phyloP scores from a whole-genome alignment of 176 grass and related monocot genomes.

The Ananas comosus region DNA sequence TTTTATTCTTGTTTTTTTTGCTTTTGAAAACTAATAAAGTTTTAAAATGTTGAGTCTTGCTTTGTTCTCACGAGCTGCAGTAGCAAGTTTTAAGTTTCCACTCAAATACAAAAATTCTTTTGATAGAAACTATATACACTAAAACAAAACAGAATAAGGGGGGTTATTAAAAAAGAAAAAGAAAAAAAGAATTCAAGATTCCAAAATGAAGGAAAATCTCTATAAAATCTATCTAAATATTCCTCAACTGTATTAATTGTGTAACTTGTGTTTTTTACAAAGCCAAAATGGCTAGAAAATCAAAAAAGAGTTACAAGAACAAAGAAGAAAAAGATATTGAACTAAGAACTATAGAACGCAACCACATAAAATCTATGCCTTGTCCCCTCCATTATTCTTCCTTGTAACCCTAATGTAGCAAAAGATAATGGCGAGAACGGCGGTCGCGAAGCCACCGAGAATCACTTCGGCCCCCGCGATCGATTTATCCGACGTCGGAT shows the following conservation, averaged over 20 bases:
- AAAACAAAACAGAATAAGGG: neutral
- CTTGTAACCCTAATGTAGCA: constrained; percentile 68
- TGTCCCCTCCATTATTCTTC: constrained; percentile 22
- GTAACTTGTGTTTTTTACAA: constrained; percentile 1
- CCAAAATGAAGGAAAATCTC: too few species aligned
- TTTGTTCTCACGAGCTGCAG: too few species aligned
- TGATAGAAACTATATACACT: too few species aligned
- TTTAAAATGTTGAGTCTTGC: too few species aligned
- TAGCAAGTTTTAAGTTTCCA: too few species aligned
- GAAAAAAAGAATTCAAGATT: too few species aligned
- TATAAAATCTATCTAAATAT: neutral
- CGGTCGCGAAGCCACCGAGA: constrained; percentile 63
- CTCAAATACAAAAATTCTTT: too few species aligned
- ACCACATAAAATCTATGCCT: constrained; percentile 17
- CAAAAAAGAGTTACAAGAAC: neutral
- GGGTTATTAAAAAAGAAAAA: too few species aligned
- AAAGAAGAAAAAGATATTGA: neutral
- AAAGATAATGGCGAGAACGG: constrained; percentile 48
- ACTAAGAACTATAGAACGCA: neutral
- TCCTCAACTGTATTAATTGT: constrained; percentile 13
- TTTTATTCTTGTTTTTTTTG: too few species aligned
- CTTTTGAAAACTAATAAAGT: too few species aligned
- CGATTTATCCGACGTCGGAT: constrained; percentile 32
- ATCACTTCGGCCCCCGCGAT: constrained; percentile 66
- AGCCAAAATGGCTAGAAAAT: too few species aligned